Conservation (phyloP, 129 eudicot species). For the Flaveria ramosissima region DNA sequence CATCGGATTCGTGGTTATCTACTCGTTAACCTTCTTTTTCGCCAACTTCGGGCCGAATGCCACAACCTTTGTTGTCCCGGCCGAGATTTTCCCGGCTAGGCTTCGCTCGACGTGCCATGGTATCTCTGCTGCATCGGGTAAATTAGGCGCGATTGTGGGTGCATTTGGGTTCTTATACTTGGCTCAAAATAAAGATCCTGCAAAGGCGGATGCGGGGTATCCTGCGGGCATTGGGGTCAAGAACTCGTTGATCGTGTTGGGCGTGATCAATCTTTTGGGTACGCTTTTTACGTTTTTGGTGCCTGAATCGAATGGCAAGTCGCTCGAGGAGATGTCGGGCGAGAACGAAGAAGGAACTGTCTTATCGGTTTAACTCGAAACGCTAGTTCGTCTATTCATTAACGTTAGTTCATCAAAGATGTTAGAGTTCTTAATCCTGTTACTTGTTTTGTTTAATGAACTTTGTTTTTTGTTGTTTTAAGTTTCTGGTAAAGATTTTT, state of each 20-base stretch:
- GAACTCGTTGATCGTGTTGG: conserved; percentile 50
- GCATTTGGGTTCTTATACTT: conserved; percentile 64
- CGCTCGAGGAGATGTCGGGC: conserved; percentile 54
- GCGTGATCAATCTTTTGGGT: conserved; percentile 51
- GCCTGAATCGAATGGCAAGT: conserved; percentile 60
- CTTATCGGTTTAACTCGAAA: neutral
- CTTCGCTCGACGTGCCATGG: conserved; percentile 63
- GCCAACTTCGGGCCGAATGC: conserved; percentile 62
- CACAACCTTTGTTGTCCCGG: conserved; percentile 60
- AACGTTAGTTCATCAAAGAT: neutral
- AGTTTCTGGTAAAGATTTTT: conserved; percentile 2
- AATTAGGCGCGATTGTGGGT: conserved; percentile 60
- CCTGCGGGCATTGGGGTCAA: conserved; percentile 60
- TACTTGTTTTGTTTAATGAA: neutral
- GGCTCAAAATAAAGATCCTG: conserved; percentile 51
- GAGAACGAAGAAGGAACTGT: conserved; percentile 41
- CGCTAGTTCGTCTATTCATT: neutral
- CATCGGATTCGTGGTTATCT: conserved; percentile 51
- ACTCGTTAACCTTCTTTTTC: conserved; percentile 57
- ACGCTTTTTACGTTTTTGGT: conserved; percentile 51
- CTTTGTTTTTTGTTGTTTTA: neutral
- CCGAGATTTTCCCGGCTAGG: conserved; percentile 63
- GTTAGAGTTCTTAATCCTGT: neutral
- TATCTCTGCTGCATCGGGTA: conserved; percentile 54
- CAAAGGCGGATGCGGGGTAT: conserved; percentile 58